Conservation (phyloP, 2,329 filamentous ascomycete species). For the Ophiocordyceps polyrhachis-furcata region DNA sequence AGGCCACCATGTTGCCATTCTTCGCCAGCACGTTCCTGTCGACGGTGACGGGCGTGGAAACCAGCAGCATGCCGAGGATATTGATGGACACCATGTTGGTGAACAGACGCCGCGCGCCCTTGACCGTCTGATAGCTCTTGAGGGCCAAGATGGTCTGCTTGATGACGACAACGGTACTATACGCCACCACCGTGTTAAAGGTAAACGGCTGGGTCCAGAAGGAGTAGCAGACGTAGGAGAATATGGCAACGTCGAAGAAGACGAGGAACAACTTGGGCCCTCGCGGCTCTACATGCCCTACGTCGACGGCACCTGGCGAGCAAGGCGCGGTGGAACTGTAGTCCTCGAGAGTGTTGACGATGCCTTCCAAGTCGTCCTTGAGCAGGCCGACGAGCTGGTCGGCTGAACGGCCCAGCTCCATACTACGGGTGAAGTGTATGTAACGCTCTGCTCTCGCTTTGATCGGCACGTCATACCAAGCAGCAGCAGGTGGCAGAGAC, state of each 20-base stretch:
- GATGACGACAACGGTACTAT: slow-evolving; percentile 6
- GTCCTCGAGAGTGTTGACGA: slow-evolving; percentile 6
- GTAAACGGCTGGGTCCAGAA: slow-evolving; percentile 7
- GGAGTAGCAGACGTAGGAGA: slow-evolving; percentile 7
- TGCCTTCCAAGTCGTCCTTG: slow-evolving; percentile 6
- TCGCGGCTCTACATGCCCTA: slow-evolving; percentile 5
- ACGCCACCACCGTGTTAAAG: slow-evolving; percentile 7
- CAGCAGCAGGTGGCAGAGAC: neutral
- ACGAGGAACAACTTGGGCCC: slow-evolving; percentile 6
- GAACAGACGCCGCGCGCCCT: slow-evolving; percentile 5
- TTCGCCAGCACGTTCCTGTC: slow-evolving; percentile 3
- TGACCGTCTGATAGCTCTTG: slow-evolving; percentile 7
- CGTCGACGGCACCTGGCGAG: neutral
- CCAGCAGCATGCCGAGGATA: slow-evolving; percentile 6
- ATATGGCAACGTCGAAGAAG: slow-evolving; percentile 5
- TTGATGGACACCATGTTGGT: slow-evolving; percentile 8
- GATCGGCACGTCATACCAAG: slow-evolving; percentile 4
- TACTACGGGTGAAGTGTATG: slow-evolving; percentile 5
- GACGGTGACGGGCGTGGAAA: slow-evolving; percentile 6
- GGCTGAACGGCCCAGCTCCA: slow-evolving; percentile 5
- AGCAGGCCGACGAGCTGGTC: slow-evolving; percentile 6
- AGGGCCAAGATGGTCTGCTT: slow-evolving; percentile 6
- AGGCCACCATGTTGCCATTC: slow-evolving; percentile 3
- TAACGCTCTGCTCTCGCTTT: slow-evolving; percentile 5
- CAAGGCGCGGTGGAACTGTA: slow-evolving; percentile 2